Base-by-base conservation (phyloP, 163 green algal species). In the Chloromonas sp. region DNA sequence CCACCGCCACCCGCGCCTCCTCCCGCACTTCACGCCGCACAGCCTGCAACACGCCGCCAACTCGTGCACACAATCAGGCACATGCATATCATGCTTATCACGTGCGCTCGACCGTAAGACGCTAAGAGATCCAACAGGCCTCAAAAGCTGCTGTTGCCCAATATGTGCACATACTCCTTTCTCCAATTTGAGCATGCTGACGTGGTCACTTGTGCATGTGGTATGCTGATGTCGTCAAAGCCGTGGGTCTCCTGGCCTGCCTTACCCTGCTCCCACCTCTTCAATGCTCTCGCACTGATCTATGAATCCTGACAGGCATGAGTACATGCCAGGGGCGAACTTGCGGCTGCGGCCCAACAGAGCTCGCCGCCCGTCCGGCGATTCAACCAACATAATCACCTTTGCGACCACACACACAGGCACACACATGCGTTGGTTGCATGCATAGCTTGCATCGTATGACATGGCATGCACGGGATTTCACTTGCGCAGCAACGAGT, bases 251-350 rank as follows among this genome's bases (percentile, higher is more conserved):
- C 66, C 11, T 74, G 66, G 5, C 66, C 5, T 5, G 66, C 66
- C 66, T 74, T 5, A 61, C 58, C 15, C n/a, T 82, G n/a, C 78
- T 14, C 78, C 3, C 76, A 90, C 90, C 88, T 95, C 91, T 82
- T 94, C 91, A 77, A 95, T 90, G 79, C 85, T 89, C 87, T 94
- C 92, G 83, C 89, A 94, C 86, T 94, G 92, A 84, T 98, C 95
- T 0, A 97, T 91, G 85, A 97, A 98, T 60, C 94, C 94, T 0
- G 86, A 91, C 11, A 98, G 89, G 87, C 91, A 96, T 11, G 94
- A 97, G 82, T 96, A 93, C 89, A 96, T 95, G 86, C 90, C 92
- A 0, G 84, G 79, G 3, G 87, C 88, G 77, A 93, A 89, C 60
- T 87, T 89, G 60, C 91, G 90, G 83, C 82, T 89, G 60, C 94